Evolutionary conservation across 768 basidiomycete species (phyloP).

Genomic region (Clitopilus hobsonii): DNA sequence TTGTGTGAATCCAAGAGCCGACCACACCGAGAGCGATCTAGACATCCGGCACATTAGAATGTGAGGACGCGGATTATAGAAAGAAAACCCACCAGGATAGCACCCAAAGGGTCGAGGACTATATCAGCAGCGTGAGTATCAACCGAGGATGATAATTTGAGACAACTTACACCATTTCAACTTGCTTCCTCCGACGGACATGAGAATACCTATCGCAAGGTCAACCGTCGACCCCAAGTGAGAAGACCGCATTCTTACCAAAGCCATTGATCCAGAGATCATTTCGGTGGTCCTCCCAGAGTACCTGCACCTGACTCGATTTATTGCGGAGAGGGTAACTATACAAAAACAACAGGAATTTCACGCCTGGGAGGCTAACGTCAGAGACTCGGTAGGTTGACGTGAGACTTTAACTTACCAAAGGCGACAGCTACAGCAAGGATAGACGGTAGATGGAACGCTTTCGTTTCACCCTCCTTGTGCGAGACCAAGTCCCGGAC

Average conservation of each 20-base stretch:
- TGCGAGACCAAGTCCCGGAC: conserved; percentile 64
- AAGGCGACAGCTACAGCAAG: conserved; percentile 81
- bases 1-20: conserved; percentile 68
- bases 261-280: conserved; percentile 85
- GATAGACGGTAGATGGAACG: conserved; percentile 78
- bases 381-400: too few species aligned
- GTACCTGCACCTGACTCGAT: conserved; percentile 89
- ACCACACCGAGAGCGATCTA: conserved; percentile 82
- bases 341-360: conserved; percentile 83
- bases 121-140: conserved; percentile 6
- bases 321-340: conserved; percentile 73
- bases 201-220: conserved; percentile 56
- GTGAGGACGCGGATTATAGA: conserved; percentile 5
- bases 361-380: conserved; percentile 74
- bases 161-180: conserved; percentile 70
- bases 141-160: conserved; percentile 2
- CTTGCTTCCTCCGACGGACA: conserved; percentile 80
- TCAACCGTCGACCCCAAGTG: neutral
- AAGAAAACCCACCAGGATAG: conserved; percentile 54
- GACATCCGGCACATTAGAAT: neutral
- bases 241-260: conserved; percentile 33
- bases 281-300: conserved; percentile 97
- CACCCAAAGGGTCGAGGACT: conserved; percentile 79
- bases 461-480: conserved; percentile 42
- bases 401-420: too few species aligned